Base-by-base conservation (phyloP, 1,284 basidiomycete genomes). In the Leccinum holopus region DNA sequence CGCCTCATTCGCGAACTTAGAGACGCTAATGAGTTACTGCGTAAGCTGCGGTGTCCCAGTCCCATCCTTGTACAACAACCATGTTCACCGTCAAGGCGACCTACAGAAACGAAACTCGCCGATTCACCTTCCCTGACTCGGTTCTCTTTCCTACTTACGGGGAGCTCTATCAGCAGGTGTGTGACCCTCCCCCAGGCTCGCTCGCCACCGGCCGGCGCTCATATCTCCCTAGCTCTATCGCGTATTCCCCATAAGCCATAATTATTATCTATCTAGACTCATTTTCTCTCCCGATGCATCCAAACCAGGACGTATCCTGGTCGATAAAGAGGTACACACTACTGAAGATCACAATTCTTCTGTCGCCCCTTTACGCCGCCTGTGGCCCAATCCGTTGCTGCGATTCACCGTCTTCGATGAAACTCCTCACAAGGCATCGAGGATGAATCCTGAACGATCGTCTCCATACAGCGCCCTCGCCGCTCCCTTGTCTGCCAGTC, bases 1-100 rank as follows among this genome's bases (percentile, higher is more conserved):
- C 83, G 86, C 41, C 77, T 94, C 2, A 77, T 94, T 33, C 84
- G 83, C 53, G 90, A 93, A 70, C 79, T 94, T 35, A 83, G 89
- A 67, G 72, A 81, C 16, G 81, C 84, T 1, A 67, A 72, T 62
- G 51, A 47, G 33, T 57, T 12, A 61, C 61, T 44, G 65, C 61
- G 63, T 65, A 60, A 59, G 64, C 70, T 70, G 67, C 63, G 60
- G 66, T 49, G 37, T 58, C 58, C 67, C 62, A 63, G 25, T 32
- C 64, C 65, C 66, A 60, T 61, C 58, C 66, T 67, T 62, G 66
- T 64, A 59, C 66, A 65, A 51, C 69, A 66, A 74, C 70, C 74
- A 84, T 84, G 83, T 84, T 84, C 74, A 79, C 79, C 61, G 76
- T 84, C 69, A 84, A 84, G 72, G 82, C 83, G 3, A 84, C 82